Percentiles rank a stretch among this genome's conserved stretches.
Evolutionary conservation across 1,284 basidiomycete genomes (phyloP).

Genomic region (Fistulina hepatica): DNA sequence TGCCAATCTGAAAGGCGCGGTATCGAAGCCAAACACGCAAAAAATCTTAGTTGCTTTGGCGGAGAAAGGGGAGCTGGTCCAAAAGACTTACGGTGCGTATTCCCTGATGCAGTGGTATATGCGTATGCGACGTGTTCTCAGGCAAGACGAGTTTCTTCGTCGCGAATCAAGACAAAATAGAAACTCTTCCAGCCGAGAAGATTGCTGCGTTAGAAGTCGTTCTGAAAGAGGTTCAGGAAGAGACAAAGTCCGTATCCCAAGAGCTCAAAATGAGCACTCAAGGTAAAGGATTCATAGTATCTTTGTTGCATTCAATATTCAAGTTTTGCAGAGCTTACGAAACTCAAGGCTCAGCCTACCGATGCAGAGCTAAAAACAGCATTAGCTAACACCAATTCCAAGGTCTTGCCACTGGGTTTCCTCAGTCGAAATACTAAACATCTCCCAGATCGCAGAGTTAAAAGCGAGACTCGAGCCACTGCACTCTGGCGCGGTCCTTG

Average conservation of each 20-base stretch:
- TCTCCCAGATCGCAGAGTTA: slow-evolving; percentile 37
- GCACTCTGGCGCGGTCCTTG: slow-evolving; percentile 49
- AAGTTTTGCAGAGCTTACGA: slow-evolving; percentile 44
- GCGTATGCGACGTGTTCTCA: slow-evolving; percentile 20
- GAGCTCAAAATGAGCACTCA: background rate
- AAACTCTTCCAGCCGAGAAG: slow-evolving; percentile 46
- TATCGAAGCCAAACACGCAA: slow-evolving; percentile 71
- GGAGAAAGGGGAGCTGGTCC: slow-evolving; percentile 63
- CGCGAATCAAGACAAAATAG: slow-evolving; percentile 58
- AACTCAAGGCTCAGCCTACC: slow-evolving; percentile 52
- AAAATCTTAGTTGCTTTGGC: slow-evolving; percentile 72
- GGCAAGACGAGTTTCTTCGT: slow-evolving; percentile 81
- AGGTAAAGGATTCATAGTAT: slow-evolving; percentile 4
- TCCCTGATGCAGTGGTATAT: background rate
- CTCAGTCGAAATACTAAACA: background rate
- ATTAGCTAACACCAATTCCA: slow-evolving; percentile 30
- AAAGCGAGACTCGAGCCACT: slow-evolving; percentile 48
- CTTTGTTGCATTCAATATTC: slow-evolving; percentile 3
- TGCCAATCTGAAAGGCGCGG: slow-evolving; percentile 77
- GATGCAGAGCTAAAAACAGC: slow-evolving; percentile 51
- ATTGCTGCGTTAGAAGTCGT: slow-evolving; percentile 47
- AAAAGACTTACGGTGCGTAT: slow-evolving; percentile 66
- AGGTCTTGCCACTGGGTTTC: slow-evolving; percentile 13
- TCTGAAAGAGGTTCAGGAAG: slow-evolving; percentile 40
- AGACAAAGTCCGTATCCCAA: slow-evolving; percentile 29